phyloP scores from a whole-genome alignment of 192 early-diverging fungal species.

The Mortierella claussenii region DNA sequence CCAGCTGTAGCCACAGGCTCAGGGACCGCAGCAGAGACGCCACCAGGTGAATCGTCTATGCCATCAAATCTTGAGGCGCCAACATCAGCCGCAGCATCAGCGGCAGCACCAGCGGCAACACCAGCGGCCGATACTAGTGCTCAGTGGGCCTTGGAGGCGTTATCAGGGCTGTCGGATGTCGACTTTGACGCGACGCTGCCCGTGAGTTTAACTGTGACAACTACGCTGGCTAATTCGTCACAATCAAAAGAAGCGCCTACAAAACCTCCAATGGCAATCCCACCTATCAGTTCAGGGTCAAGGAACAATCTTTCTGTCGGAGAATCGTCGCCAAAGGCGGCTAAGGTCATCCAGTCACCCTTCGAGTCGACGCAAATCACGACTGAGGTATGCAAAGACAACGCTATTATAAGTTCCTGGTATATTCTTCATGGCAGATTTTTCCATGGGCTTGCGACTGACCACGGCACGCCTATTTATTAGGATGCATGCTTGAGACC shows the following conservation, averaged over 20 bases:
- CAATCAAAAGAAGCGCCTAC: slow-evolving; percentile 3
- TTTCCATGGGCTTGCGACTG: not conserved
- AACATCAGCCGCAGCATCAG: not conserved
- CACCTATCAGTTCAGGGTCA: slow-evolving; percentile 7
- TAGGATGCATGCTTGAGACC: no score
- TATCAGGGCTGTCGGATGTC: slow-evolving; percentile 30
- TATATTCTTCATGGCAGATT: no score
- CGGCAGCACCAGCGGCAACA: not conserved
- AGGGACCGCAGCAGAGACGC: not conserved
- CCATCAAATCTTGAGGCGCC: not conserved
- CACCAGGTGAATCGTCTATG: not conserved
- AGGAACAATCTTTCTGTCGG: not conserved
- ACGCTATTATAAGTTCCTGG: not conserved
- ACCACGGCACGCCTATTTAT: no score
- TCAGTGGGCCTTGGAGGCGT: slow-evolving; percentile 30
- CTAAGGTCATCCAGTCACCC: slow-evolving; percentile 23
- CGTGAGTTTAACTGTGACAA: slow-evolving; percentile 13
- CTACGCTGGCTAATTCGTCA: slow-evolving; percentile 13
- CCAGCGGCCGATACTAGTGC: not conserved
- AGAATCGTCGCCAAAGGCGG: slow-evolving; percentile 5
- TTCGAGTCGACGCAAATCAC: slow-evolving; percentile 11
- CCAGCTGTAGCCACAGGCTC: not conserved
- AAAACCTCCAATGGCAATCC: slow-evolving; percentile 8
- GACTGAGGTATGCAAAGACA: slow-evolving; percentile 12
- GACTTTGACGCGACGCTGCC: slow-evolving; percentile 31